Percentiles rank a stretch among this genome's conserved stretches.
phyloP scores from a whole-genome alignment of 306 rosid genomes.

The Hippophae rhamnoides region DNA sequence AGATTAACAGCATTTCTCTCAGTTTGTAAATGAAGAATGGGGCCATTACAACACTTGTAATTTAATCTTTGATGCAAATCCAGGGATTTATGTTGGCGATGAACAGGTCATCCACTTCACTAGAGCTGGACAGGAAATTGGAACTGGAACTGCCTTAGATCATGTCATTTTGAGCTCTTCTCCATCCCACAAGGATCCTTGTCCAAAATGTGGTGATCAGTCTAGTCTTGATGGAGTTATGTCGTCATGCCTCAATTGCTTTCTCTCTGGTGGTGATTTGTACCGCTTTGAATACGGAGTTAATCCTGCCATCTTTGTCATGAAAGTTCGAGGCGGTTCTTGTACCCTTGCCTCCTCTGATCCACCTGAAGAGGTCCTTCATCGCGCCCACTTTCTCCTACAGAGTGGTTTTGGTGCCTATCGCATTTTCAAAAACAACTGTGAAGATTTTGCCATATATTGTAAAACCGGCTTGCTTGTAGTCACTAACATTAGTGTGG shows the following conservation, averaged over 20 bases:
- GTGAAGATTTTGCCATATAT: slow-evolving; percentile 88
- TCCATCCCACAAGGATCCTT: slow-evolving; percentile 40
- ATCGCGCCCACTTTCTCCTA: slow-evolving; percentile 61
- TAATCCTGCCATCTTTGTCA: slow-evolving; percentile 56
- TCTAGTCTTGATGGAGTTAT: slow-evolving; percentile 50
- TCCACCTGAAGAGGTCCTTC: slow-evolving; percentile 45
- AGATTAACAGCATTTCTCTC: no score
- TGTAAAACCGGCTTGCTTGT: slow-evolving; percentile 90
- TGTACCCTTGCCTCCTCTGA: slow-evolving; percentile 83
- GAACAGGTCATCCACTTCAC: slow-evolving; percentile 82
- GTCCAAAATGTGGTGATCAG: slow-evolving; percentile 43
- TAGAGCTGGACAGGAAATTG: slow-evolving; percentile 89
- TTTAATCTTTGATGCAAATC: no score
- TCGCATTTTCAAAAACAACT: slow-evolving; percentile 72
- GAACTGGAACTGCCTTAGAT: slow-evolving; percentile 81
- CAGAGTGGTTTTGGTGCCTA: slow-evolving; percentile 87
- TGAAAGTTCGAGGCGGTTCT: slow-evolving; percentile 90
- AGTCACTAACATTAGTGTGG: no score
- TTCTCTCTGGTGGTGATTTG: slow-evolving; percentile 75
- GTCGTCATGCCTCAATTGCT: slow-evolving; percentile 77
- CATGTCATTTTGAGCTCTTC: slow-evolving; percentile 67
- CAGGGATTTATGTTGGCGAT: slow-evolving; percentile 76
- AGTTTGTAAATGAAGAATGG: no score
- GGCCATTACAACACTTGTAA: no score
- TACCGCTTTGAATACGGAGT: slow-evolving; percentile 80